These are phyloP conservation scores for Serendipita sp. DNA, from an alignment of 768 basidiomycete species.

Conservation along the genomic window DNA sequence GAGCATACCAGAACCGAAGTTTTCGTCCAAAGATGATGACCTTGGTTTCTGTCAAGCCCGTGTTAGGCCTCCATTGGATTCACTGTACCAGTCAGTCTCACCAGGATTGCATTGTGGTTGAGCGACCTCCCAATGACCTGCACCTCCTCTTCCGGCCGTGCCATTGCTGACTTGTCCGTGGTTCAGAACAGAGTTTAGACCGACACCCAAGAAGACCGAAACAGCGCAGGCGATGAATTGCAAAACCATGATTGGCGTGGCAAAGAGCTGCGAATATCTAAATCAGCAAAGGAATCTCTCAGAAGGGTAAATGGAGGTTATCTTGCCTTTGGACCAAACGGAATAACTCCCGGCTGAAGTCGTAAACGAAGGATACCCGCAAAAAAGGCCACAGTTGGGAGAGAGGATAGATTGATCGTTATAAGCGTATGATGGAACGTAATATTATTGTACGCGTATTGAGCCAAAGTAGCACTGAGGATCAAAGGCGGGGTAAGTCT, in stretches of 20 bases:
- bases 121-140: not conserved
- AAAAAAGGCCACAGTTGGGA: slow-evolving; percentile 4
- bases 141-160: not conserved
- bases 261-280: not conserved
- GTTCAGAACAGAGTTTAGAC: not conserved
- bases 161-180: not conserved
- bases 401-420: not conserved
- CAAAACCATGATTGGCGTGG: not conserved
- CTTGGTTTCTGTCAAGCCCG: not conserved
- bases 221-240: not conserved
- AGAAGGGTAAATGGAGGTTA: not conserved
- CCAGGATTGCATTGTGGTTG: slow-evolving; percentile 1
- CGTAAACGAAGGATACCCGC: not conserved
- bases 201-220: slow-evolving; percentile 3
- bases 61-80: not conserved
- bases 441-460: slow-evolving; percentile 7
- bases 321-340: slow-evolving; percentile 3
- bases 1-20: not conserved
- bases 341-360: slow-evolving; percentile 1
- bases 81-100: not conserved
- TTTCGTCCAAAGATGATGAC: slow-evolving; percentile 4
- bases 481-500: not conserved
- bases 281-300: too few species aligned
- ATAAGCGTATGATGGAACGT: slow-evolving; percentile 4
- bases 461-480: not conserved